phyloP scores from a whole-genome alignment of 257 asterid species.

The Fraxinus americana region DNA sequence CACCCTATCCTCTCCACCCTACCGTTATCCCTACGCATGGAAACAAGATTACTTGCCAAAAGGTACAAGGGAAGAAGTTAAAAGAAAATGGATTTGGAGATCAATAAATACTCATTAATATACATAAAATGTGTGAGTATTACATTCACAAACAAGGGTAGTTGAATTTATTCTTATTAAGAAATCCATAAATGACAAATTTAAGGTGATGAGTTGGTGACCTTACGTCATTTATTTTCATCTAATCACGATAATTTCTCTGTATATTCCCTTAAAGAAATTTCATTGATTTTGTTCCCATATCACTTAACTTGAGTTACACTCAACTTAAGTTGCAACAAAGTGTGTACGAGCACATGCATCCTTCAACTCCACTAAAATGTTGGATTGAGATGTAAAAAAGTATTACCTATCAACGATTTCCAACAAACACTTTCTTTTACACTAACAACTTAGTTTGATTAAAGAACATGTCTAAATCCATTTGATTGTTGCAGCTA shows the following conservation, averaged over 20 bases:
- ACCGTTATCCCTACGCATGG: conserved; percentile 23
- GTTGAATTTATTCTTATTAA: conserved; percentile 26
- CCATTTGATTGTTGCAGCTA: conserved; percentile 44
- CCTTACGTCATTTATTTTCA: no score
- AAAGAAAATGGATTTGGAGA: conserved; percentile 14
- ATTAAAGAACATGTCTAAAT: conserved; percentile 20
- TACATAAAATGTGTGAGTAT: not conserved
- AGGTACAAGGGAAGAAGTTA: not conserved
- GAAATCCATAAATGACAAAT: not conserved
- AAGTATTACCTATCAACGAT: no score
- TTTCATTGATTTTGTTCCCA: not conserved
- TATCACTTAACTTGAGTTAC: not conserved
- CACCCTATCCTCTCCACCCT: not conserved
- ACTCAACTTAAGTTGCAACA: no score
- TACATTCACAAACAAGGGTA: not conserved
- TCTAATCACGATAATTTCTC: not conserved
- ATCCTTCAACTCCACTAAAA: no score
- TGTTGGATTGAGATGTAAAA: no score
- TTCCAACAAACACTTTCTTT: not conserved
- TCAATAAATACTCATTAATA: not conserved
- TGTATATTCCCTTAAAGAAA: not conserved
- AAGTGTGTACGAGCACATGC: no score
- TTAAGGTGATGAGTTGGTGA: not conserved
- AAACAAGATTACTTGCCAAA: not conserved
- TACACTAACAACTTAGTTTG: not conserved